Evolutionary conservation across 2,329 filamentous ascomycete genomes (phyloP).

Genomic region (Colletotrichum sp.): DNA sequence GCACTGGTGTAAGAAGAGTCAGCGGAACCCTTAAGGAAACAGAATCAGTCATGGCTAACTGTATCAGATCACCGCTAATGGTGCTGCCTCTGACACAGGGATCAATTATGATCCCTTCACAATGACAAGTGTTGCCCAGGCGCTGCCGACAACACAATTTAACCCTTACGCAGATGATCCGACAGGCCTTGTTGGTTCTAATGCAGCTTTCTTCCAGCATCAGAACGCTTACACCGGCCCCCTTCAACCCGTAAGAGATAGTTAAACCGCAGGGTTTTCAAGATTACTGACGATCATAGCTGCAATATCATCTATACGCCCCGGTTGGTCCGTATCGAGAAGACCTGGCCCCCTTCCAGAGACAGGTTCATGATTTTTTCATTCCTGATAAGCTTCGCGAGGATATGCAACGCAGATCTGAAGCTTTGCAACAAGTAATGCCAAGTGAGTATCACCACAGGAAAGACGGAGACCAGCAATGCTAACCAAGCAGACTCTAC

Average conservation of each 20-base stretch:
- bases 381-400: slow-evolving; percentile 85
- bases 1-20: slow-evolving; percentile 45
- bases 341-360: slow-evolving; percentile 83
- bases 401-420: slow-evolving; percentile 86
- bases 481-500: slow-evolving; percentile 51
- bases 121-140: slow-evolving; percentile 59
- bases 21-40: neutral
- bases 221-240: slow-evolving; percentile 55
- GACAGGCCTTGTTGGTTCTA: slow-evolving; percentile 57
- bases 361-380: slow-evolving; percentile 89
- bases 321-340: slow-evolving; percentile 83
- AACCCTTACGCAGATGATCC: slow-evolving; percentile 83
- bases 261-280: neutral
- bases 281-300: slow-evolving; percentile 44
- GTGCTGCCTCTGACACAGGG: slow-evolving; percentile 51
- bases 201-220: slow-evolving; percentile 70
- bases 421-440: slow-evolving; percentile 83
- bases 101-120: slow-evolving; percentile 67
- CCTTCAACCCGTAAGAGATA: slow-evolving; percentile 61
- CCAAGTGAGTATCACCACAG: slow-evolving; percentile 59
- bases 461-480: neutral
- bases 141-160: slow-evolving; percentile 55
- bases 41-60: neutral
- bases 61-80: slow-evolving; percentile 47
- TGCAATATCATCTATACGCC: slow-evolving; percentile 93